phyloP scores from a whole-genome alignment of 495 filamentous ascomycete species.

The Aspergillus avenaceus region DNA sequence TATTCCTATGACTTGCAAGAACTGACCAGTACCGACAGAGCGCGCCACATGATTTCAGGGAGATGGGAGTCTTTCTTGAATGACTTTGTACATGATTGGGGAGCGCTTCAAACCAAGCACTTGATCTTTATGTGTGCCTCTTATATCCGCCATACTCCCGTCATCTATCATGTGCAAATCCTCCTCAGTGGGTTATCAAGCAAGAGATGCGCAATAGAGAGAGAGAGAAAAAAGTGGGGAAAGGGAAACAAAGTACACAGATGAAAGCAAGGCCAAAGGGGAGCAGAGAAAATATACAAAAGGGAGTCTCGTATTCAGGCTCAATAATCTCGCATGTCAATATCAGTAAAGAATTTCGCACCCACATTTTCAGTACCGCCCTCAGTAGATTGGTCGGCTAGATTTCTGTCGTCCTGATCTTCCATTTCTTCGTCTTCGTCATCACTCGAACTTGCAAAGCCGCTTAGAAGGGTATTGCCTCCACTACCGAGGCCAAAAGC shows the following conservation, averaged over 20 bases:
- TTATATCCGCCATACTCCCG: constrained; percentile 12
- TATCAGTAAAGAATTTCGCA: constrained; percentile 54
- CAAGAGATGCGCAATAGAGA: background rate
- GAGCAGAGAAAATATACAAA: constrained; percentile 8
- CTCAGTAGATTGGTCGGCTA: constrained; percentile 28
- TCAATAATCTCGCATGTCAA: constrained; percentile 51
- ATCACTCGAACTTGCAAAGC: constrained; percentile 94
- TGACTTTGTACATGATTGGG: constrained; percentile 16
- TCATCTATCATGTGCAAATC: constrained; percentile 16
- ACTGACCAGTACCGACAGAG: constrained; percentile 3
- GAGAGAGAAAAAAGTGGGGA: background rate
- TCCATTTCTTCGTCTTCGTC: constrained; percentile 96
- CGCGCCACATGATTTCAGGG: constrained; percentile 14
- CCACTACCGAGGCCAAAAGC: constrained; percentile 58
- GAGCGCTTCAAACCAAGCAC: constrained; percentile 14
- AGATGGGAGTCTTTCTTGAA: constrained; percentile 11
- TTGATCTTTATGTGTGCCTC: constrained; percentile 13
- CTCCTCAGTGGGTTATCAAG: background rate
- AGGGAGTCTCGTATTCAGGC: constrained; percentile 4
- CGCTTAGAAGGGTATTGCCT: constrained; percentile 72
- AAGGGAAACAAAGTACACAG: background rate
- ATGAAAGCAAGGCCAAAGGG: background rate
- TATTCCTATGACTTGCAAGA: constrained; percentile 14
- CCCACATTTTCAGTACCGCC: constrained; percentile 63
- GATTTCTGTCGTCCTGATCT: constrained; percentile 66